phyloP scores from a whole-genome alignment of 1,139 yeast species.

The Pichia sp. region DNA sequence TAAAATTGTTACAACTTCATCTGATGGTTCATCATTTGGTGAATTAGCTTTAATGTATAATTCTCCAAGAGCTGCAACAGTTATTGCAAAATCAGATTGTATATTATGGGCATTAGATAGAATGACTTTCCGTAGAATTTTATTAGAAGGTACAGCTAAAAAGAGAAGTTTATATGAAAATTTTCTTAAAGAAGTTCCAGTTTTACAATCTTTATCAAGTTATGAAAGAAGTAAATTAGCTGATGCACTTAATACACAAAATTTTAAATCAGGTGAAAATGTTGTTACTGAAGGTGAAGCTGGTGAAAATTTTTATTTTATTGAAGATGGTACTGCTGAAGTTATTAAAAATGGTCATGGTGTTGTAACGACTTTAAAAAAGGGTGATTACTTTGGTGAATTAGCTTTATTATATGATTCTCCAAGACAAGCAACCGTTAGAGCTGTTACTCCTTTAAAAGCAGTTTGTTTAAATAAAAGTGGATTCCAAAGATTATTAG shows the following conservation, averaged over 20 bases:
- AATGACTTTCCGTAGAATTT: slow-evolving; percentile 83
- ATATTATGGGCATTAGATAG: slow-evolving; percentile 92
- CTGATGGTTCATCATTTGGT: slow-evolving; percentile 89
- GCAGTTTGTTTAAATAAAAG: slow-evolving; percentile 88
- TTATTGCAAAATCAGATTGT: slow-evolving; percentile 62
- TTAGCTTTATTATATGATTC: slow-evolving; percentile 84
- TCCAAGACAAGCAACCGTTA: slow-evolving; percentile 93
- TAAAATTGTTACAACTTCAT: slow-evolving; percentile 62
- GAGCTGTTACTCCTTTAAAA: slow-evolving; percentile 66
- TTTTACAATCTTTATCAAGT: slow-evolving; percentile 61
- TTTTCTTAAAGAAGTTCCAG: slow-evolving; percentile 80
- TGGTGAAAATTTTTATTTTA: slow-evolving; percentile 87
- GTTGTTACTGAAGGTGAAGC: slow-evolving; percentile 84
- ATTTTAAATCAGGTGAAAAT: slow-evolving; percentile 62
- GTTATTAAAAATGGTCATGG: slow-evolving; percentile 60
- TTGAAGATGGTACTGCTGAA: slow-evolving; percentile 81
- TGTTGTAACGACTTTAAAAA: slow-evolving; percentile 50
- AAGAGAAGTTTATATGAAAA: slow-evolving; percentile 88
- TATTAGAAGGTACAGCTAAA: slow-evolving; percentile 83
- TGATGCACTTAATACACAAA: slow-evolving; percentile 82
- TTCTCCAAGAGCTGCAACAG: slow-evolving; percentile 97
- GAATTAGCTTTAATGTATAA: slow-evolving; percentile 96
- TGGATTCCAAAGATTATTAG: slow-evolving; percentile 89
- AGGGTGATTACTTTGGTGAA: slow-evolving; percentile 96
- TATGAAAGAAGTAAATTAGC: slow-evolving; percentile 90